A percentile compares a stretch with the other conserved stretches of the same genome.
Conservation (phyloP, 768 basidiomycete genomes). For the Mycena chlorophos region DNA sequence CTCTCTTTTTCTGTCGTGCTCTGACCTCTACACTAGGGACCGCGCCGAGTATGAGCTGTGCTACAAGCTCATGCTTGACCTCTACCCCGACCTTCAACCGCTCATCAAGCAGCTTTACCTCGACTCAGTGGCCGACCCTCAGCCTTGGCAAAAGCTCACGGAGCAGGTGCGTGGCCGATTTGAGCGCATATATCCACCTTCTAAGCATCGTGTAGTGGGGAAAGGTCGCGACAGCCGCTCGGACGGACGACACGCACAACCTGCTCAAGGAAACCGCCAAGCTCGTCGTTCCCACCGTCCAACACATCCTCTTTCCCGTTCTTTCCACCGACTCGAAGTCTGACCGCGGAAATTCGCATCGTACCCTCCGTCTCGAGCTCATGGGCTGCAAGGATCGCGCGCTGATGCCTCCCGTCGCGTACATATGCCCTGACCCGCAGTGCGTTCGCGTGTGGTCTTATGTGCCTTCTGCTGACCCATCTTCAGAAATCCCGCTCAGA, state of each 20-base stretch:
- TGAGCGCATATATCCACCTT: neutral
- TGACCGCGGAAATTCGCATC: neutral
- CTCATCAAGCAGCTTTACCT: neutral
- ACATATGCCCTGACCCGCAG: too few relatives aligned
- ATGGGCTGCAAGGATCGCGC: neutral
- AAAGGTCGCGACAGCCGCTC: neutral
- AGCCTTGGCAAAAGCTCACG: neutral
- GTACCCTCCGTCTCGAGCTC: neutral
- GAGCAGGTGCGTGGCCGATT: neutral
- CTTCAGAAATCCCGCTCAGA: too few relatives aligned
- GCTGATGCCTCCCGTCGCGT: too few relatives aligned
- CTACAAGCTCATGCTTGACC: neutral
- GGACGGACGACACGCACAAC: neutral
- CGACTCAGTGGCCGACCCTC: neutral
- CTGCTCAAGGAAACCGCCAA: neutral
- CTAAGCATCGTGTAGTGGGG: neutral
- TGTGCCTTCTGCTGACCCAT: too few relatives aligned
- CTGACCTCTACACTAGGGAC: neutral
- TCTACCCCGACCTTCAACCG: neutral
- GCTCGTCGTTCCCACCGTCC: neutral
- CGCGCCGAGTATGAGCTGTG: neutral
- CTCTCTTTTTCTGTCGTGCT: neutral
- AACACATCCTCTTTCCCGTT: neutral
- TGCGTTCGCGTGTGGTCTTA: too few relatives aligned
- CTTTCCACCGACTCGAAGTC: neutral